These are phyloP conservation scores for Dendrobium nobile DNA, from an alignment of 106 monocot genomes.

Conservation along the genomic window DNA sequence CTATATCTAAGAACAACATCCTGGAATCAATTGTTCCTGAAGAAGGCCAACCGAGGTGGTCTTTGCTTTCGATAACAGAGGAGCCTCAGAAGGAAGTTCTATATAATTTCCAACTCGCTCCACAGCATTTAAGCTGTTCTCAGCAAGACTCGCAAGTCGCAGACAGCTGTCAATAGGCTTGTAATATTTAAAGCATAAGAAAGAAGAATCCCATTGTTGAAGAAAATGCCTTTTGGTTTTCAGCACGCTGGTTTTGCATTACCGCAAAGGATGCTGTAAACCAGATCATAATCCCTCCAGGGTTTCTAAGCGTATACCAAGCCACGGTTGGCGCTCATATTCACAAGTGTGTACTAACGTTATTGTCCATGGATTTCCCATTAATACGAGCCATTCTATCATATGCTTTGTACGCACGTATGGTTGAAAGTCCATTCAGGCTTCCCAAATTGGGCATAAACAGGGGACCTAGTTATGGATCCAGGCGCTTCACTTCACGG, in stretches of 20 bases:
- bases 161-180: conserved; percentile 75
- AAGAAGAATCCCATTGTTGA: conserved; percentile 98
- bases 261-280: conserved; percentile 95
- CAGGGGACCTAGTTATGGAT: conserved; percentile 96
- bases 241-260: conserved; percentile 84
- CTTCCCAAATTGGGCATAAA: conserved; percentile 99
- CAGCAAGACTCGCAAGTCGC: conserved; percentile 93
- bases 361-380: conserved; percentile 98
- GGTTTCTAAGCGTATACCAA: conserved; percentile 84
- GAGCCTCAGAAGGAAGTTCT: conserved; percentile 89
- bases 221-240: conserved; percentile 83
- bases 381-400: conserved; percentile 93
- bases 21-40: conserved; percentile 59
- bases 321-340: conserved; percentile 91
- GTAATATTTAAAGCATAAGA: conserved; percentile 95
- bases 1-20: conserved; percentile 86
- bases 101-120: conserved; percentile 88
- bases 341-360: conserved; percentile 93
- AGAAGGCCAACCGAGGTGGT: conserved; percentile 97
- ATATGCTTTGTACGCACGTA: conserved; percentile 96
- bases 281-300: conserved; percentile 94
- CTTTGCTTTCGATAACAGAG: conserved; percentile 65
- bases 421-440: conserved; percentile 95
- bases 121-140: conserved; percentile 98
- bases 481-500: conserved; percentile 92